Conservation (phyloP, 2,329 filamentous ascomycete genomes). For the Aspergillus quadrilineatus region DNA sequence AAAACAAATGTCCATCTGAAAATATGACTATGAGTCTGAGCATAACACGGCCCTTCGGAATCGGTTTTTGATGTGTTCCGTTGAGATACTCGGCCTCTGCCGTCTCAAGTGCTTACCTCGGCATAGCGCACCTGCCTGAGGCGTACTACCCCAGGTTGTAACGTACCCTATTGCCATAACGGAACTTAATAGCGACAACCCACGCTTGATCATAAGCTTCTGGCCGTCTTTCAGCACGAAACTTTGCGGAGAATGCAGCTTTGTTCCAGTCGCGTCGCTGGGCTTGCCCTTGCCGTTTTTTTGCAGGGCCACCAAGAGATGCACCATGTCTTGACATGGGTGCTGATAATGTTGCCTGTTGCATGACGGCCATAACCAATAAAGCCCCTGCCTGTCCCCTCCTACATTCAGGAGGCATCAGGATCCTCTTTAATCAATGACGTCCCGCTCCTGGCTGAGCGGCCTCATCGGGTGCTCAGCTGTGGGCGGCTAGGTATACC, state of each 20-base stretch:
- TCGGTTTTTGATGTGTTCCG: not conserved
- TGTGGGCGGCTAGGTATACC: not conserved
- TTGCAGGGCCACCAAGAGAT: slow-evolving; percentile 3
- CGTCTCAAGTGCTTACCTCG: not conserved
- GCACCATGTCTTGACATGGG: not conserved
- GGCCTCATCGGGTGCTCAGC: not conserved
- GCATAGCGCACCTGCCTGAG: not conserved
- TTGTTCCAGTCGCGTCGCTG: not conserved
- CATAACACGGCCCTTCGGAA: not conserved
- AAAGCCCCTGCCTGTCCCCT: not conserved
- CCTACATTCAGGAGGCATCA: not conserved
- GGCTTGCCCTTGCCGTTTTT: not conserved
- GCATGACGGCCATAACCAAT: not conserved
- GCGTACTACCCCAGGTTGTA: not conserved
- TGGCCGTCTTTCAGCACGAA: not conserved
- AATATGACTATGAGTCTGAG: not conserved
- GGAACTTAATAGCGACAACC: not conserved
- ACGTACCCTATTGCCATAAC: not conserved
- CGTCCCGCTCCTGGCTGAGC: not conserved
- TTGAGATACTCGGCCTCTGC: not conserved
- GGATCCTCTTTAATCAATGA: not conserved
- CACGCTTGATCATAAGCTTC: not conserved
- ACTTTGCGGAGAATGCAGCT: slow-evolving; percentile 1
- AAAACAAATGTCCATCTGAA: not conserved
- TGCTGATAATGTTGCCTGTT: not conserved